Evolutionary conservation across 495 filamentous ascomycete species (phyloP), one percentile per base, ranked within the genome.

Genomic region (Neurospora sp.): DNA sequence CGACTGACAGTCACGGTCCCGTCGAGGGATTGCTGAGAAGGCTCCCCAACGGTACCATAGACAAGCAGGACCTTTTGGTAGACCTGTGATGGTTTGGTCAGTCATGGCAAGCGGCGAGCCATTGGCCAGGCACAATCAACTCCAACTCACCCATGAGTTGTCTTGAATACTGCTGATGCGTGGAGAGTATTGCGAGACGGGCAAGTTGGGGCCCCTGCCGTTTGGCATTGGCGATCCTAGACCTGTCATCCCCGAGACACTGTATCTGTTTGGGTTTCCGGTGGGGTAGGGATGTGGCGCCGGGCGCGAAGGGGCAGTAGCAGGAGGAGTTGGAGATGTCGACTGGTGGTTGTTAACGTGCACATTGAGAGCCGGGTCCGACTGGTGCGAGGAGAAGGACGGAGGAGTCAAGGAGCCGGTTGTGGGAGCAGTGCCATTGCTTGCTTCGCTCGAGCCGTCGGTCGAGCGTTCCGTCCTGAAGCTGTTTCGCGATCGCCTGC

Each of bases 41-140:
- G 87, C 75, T 96, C 93, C 72, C 91, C 93, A 71, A 95, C 90
- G 60, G 92, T 89, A 38, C 94, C 94, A 74, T 90, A 90, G 27
- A 97, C 85, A 41, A 95, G 86, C 7, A 98, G 85, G 16, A 96
- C 88, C 78, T 97, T 97, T 84, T 98, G 94, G 78, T 96, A 91
- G 35, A 95, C 93, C 93, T 96, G 75, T 69, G 72, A 62, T 37
- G 9, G 12, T 46, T 78, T 46, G 78, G 74, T 38, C 75, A 38
- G 31, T 40, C 69, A 70, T 62, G 27, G 41, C 39, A 16, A 38
- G 35, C 71, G 18, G 3, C 11, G 44, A 69, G 20, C 35, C 31
- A 66, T 31, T 70, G 2, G 44, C 20, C 72, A 23, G 60, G 18
- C 23, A 71, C 16, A 76, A 46, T 18, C 70, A 72, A 73, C 35